phyloP scores from a whole-genome alignment of 140 eudicot genomes.

The Anethum foeniculum region DNA sequence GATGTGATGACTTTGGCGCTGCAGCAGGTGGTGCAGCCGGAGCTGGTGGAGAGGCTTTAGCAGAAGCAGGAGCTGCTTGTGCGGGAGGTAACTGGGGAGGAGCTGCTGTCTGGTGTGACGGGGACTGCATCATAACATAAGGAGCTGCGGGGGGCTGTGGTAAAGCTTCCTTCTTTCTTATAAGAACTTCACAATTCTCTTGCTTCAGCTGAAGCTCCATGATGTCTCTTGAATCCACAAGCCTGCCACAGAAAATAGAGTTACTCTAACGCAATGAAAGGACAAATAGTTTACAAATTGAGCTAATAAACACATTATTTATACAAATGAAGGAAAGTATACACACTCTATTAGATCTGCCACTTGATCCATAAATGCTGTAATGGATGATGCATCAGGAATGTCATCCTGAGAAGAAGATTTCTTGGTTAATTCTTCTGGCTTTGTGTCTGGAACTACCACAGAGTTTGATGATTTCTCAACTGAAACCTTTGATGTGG shows the following conservation, averaged over 20 bases:
- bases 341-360: slow-evolving; percentile 66
- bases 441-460: slow-evolving; percentile 27
- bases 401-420: slow-evolving; percentile 22
- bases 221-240: slow-evolving; percentile 94
- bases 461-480: slow-evolving; percentile 40
- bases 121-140: slow-evolving; percentile 55
- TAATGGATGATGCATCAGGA: slow-evolving; percentile 60
- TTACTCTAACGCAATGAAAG: not conserved
- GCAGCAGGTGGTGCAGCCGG: slow-evolving; percentile 43
- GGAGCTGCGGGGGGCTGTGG: slow-evolving; percentile 48
- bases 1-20: slow-evolving; percentile 56
- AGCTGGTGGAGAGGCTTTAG: slow-evolving; percentile 36
- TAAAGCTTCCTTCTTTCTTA: slow-evolving; percentile 86
- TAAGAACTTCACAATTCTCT: slow-evolving; percentile 61
- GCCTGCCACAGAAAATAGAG: slow-evolving; percentile 34
- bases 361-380: slow-evolving; percentile 73
- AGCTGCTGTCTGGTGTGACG: slow-evolving; percentile 32
- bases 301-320: not conserved
- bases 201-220: slow-evolving; percentile 89
- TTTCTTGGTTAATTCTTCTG: slow-evolving; percentile 27
- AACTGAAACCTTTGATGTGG: slow-evolving; percentile 29
- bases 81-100: slow-evolving; percentile 35
- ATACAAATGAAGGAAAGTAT: slow-evolving; percentile 8
- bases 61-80: slow-evolving; percentile 37
- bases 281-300: not conserved